phyloP scores from a whole-genome alignment of 2,329 filamentous ascomycete species.

The Fusarium tupiense region DNA sequence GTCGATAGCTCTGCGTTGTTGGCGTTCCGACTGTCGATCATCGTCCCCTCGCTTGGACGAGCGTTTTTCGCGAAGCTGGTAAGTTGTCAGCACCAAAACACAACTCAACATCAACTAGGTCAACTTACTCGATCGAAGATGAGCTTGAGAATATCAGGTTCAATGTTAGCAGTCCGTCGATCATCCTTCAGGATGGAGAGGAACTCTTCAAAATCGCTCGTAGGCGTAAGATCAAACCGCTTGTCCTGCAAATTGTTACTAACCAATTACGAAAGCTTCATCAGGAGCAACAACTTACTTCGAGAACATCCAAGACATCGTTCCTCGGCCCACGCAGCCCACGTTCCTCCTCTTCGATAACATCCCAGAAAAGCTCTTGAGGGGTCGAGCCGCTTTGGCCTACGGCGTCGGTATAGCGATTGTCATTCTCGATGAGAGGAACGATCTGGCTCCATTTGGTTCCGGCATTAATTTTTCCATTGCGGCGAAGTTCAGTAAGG shows the following conservation, averaged over 20 bases:
- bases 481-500: conserved; percentile 76
- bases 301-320: conserved; percentile 86
- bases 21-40: conserved; percentile 84
- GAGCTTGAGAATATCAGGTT: conserved; percentile 78
- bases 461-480: conserved; percentile 87
- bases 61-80: conserved; percentile 83
- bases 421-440: conserved; percentile 79
- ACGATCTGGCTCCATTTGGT: conserved; percentile 89
- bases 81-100: conserved; percentile 1
- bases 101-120: neutral
- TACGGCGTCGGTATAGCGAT: conserved; percentile 83
- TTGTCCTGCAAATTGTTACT: conserved; percentile 70
- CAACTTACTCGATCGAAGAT: conserved; percentile 81
- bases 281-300: conserved; percentile 66
- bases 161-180: conserved; percentile 87
- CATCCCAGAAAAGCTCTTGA: conserved; percentile 94
- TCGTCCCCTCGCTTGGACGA: conserved; percentile 81
- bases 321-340: conserved; percentile 83
- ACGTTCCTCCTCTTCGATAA: conserved; percentile 92
- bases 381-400: conserved; percentile 87
- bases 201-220: conserved; percentile 91
- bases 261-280: neutral
- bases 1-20: conserved; percentile 86
- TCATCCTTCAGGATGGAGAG: conserved; percentile 83
- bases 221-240: conserved; percentile 87